A percentile compares a stretch with the other conserved stretches of the same genome.
Evolutionary conservation across 2,329 filamentous ascomycete species (phyloP).

Genomic region (Penicillium brevicompactum): DNA sequence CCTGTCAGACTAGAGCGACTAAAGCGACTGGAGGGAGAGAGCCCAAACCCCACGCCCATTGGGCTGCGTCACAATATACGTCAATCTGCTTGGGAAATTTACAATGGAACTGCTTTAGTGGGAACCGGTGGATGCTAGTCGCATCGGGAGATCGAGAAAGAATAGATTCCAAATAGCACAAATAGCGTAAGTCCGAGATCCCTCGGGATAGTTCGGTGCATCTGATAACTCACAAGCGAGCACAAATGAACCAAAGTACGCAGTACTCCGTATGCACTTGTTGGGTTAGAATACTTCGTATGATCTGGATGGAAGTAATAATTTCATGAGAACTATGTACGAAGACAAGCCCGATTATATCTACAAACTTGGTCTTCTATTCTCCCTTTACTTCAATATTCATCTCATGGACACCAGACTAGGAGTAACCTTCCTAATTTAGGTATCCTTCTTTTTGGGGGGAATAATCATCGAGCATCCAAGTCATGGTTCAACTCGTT

Average conservation of each 20-base stretch:
- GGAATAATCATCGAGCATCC: slow-evolving; percentile 18
- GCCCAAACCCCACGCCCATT: slow-evolving; percentile 1
- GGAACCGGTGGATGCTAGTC: background rate
- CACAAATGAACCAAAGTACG: background rate
- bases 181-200: background rate
- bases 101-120: background rate
- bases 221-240: background rate
- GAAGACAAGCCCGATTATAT: slow-evolving; percentile 10
- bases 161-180: background rate
- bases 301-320: background rate
- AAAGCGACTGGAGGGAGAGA: background rate
- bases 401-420: slow-evolving; percentile 13
- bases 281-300: too few species aligned
- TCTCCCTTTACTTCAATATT: slow-evolving; percentile 12
- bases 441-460: slow-evolving; percentile 15
- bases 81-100: background rate
- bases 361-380: slow-evolving; percentile 14
- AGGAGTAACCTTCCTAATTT: slow-evolving; percentile 6
- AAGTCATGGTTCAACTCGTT: slow-evolving; percentile 29
- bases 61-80: background rate
- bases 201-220: background rate
- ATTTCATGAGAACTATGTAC: slow-evolving; percentile 12
- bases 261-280: background rate
- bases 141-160: background rate
- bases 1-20: background rate